Evolutionary conservation across 768 basidiomycete species (phyloP), one percentile per base, ranked within the genome.

Genomic region (Mycena sanguinolenta): DNA sequence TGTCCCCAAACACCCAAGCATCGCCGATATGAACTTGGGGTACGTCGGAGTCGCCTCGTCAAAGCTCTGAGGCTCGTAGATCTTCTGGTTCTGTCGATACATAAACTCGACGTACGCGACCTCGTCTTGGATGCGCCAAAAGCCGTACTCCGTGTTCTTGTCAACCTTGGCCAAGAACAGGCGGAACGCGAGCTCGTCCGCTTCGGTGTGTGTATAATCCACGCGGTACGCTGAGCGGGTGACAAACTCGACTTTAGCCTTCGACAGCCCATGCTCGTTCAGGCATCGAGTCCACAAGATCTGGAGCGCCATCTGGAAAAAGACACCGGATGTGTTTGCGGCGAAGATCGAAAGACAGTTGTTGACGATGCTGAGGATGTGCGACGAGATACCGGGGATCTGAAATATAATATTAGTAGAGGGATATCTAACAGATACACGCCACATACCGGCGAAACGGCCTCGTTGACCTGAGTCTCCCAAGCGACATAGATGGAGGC

Each of bases 381-480:
- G 71, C 17, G 25, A 7, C 23, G 71, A 72, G 39, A 72, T 72
- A 32, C 32, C 55, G n/a, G 58, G 52, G 32, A 67, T 53, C 59
- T 73, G 12, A 32, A 58, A 63, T 38, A 54, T 44, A 55, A 38
- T 63, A 38, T 62, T 36, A 58, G 27, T 42, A 6, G 21, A 44
- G 4, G n/a, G 23, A 23, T 7, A 44, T 67, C 6, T 23, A 57
- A 36, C 27, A 62, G 61, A 68, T 58, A 17, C n/a, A 46, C 34
- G 21, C 54, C 38, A 39, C 73, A 44, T 64, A 74, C 73, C 65
- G 65, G 54, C 25, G 73, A 72, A 58, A 74, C 70, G 19, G 70
- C 73, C 65, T 72, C 73, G 63, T 74, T 74, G 57, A 65, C 59
- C 55, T 69, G 70, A 54, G 58, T 72, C 73, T 74, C 73, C 73